Evolutionary conservation across 768 basidiomycete species (phyloP).

Genomic region (Termitomyces sp.): DNA sequence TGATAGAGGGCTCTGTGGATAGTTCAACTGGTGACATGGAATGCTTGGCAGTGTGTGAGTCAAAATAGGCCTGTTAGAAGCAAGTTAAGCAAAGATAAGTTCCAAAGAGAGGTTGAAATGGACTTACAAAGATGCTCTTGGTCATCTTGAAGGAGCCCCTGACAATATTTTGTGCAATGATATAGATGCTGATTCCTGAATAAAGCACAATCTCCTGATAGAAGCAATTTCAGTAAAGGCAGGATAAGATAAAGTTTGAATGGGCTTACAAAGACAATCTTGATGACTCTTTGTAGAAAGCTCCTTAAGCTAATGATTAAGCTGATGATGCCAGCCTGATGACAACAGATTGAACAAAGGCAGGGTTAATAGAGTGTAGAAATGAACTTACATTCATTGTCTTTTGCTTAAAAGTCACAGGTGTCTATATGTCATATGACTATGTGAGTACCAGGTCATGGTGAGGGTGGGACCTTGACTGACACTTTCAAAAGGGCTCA

Average conservation of each 20-base stretch:
- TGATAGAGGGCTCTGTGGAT: no score
- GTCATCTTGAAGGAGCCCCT: neutral
- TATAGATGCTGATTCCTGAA: neutral
- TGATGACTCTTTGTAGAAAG: neutral
- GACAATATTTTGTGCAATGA: neutral
- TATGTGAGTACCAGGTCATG: slow-evolving; percentile 26
- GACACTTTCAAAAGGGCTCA: slow-evolving; percentile 31
- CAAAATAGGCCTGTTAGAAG: neutral
- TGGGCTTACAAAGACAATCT: neutral
- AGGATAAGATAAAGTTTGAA: neutral
- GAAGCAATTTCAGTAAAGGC: neutral
- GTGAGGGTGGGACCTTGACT: neutral
- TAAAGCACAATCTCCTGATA: neutral
- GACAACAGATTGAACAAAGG: neutral
- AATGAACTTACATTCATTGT: neutral
- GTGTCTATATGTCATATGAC: slow-evolving; percentile 44
- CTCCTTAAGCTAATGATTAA: neutral
- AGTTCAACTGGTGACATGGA: neutral
- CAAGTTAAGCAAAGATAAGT: neutral
- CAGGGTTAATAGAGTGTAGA: neutral
- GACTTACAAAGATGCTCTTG: neutral
- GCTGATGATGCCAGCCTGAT: neutral
- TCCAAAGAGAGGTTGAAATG: neutral
- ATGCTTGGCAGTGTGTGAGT: neutral
- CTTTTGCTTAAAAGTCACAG: slow-evolving; percentile 15